These are phyloP conservation scores for Auricularia sp. DNA, from an alignment of 768 basidiomycete genomes.

Conservation along the genomic window DNA sequence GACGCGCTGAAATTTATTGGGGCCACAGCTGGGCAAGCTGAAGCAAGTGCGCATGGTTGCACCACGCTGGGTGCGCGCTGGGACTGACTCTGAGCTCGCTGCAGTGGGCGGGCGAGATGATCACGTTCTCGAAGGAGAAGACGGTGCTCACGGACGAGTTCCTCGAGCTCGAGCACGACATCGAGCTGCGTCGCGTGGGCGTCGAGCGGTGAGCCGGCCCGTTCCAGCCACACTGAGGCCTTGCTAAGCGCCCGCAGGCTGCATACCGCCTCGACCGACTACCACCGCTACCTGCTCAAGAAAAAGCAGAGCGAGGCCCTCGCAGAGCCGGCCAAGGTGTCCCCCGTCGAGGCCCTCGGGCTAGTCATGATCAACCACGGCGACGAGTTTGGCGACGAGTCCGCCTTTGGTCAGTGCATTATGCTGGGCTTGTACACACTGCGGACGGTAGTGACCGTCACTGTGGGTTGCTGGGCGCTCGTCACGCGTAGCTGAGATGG, in stretches of 20 bases:
- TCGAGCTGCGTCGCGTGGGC: slow-evolving; percentile 70
- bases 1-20: not conserved
- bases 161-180: slow-evolving; percentile 69
- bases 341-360: slow-evolving; percentile 70
- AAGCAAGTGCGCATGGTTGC: slow-evolving; percentile 43
- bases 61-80: slow-evolving; percentile 10
- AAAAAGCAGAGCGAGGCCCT: slow-evolving; percentile 58
- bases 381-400: slow-evolving; percentile 69
- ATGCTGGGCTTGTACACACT: not conserved
- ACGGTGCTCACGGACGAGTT: slow-evolving; percentile 70
- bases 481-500: not conserved
- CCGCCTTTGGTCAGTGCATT: slow-evolving; percentile 46
- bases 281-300: slow-evolving; percentile 62
- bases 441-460: not conserved
- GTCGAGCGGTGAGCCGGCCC: slow-evolving; percentile 47
- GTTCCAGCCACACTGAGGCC: not conserved
- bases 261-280: slow-evolving; percentile 58
- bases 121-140: slow-evolving; percentile 67
- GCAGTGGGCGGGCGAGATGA: slow-evolving; percentile 86
- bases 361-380: slow-evolving; percentile 82
- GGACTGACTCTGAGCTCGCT: slow-evolving; percentile 17
- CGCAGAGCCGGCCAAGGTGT: slow-evolving; percentile 55
- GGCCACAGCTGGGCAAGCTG: slow-evolving; percentile 57
- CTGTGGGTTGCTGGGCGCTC: not conserved
- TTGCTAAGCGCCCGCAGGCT: slow-evolving; percentile 35